Base-by-base conservation (phyloP, 1,284 basidiomycete species). In the Trichosporon coremiiforme region DNA sequence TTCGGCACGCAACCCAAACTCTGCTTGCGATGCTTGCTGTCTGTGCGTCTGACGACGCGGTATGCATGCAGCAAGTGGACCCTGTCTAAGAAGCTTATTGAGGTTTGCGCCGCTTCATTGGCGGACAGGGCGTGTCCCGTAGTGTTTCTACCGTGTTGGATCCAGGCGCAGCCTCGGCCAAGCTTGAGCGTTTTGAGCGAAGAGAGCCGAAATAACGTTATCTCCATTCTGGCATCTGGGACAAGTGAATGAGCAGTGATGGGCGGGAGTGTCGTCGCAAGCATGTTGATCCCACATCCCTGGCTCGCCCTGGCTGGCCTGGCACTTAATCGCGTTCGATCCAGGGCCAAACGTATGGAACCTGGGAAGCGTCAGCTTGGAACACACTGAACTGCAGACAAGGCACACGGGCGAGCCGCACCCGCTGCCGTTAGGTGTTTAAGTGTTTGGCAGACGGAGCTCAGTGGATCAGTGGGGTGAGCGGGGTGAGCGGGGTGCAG, bases 261-360 rank as follows among this genome's bases (percentile, higher is more conserved):
- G 50, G 8, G 12, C 41, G 50, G 50, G 50, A 53, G 50, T 25
- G 20, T 53, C 50, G 50, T 53, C 50, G 50, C 50, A 17, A 17
- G 50, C 50, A 22, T 20, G n/a, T 53, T 20, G 50, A 53, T 53
- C 50, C 50, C 20, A 53, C 7, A 53, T 53, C 50, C 41, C 41
- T 45, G 41, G 41, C 41, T 45, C 17, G 17, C 41, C 41, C 50
- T 53, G 50, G 50, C 17, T 17, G 17, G 15, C 41, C 50, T 53
- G 50, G 50, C 17, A 3, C 50, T 17, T 6, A 20, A 53, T 53
- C 22, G 50, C 22, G 20, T 53, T 25, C 50, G 50, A 53, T 25
- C n/a, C 50, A 53, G 50, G 50, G 50, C 50, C 50, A 6, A 20
- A 53, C n/a, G 50, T 53, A 53, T 53, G 50, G 50, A 53, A 53